Evolutionary conservation across 768 basidiomycete genomes (phyloP).

Genomic region (Porpolomopsis calyptriformis): DNA sequence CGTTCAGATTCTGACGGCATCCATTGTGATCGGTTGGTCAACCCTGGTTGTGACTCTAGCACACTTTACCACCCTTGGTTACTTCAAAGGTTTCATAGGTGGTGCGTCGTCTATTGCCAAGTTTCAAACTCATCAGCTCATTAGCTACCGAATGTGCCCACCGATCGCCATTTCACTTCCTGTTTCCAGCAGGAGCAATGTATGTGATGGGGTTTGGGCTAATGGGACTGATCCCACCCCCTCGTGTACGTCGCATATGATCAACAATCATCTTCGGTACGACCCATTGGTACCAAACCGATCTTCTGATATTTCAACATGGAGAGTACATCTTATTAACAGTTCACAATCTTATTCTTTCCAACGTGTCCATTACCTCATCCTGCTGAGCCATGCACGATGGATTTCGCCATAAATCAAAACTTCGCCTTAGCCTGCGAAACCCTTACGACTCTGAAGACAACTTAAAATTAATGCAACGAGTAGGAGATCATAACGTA

Average conservation of each 20-base stretch:
- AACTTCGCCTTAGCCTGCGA: slow-evolving; percentile 13
- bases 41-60: slow-evolving; percentile 51
- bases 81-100: slow-evolving; percentile 50
- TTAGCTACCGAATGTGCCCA: too few relatives aligned
- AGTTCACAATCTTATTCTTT: too few relatives aligned
- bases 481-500: slow-evolving; percentile 17
- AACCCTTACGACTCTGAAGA: slow-evolving; percentile 46
- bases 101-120: slow-evolving; percentile 30
- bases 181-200: slow-evolving; percentile 46
- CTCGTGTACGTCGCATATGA: slow-evolving; percentile 27
- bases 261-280: not conserved
- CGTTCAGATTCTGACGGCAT: slow-evolving; percentile 43
- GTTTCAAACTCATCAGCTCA: not conserved
- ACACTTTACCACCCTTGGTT: slow-evolving; percentile 58
- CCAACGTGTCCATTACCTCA: too few relatives aligned
- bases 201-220: slow-evolving; percentile 67
- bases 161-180: not conserved
- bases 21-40: slow-evolving; percentile 63
- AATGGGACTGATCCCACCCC: slow-evolving; percentile 61
- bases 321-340: too few relatives aligned
- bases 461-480: slow-evolving; percentile 3
- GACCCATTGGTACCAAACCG: too few relatives aligned
- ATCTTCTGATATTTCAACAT: too few relatives aligned
- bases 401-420: not conserved
- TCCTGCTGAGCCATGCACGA: too few relatives aligned